Conservation (phyloP, 345 rosid species). For the Eucalyptus dawsonii region DNA sequence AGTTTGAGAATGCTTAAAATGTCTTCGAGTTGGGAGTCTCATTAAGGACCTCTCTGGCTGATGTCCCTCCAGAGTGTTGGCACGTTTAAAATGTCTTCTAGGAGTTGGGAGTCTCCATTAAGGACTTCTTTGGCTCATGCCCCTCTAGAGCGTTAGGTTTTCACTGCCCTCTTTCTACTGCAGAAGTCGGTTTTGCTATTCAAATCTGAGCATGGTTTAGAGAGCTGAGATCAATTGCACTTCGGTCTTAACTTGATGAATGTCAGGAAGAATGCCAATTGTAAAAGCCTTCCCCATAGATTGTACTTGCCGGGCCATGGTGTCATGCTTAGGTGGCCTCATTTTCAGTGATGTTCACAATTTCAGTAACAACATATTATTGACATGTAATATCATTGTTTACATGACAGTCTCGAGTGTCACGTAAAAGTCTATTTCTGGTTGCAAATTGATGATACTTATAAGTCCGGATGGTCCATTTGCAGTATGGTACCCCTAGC, state of each 20-base stretch:
- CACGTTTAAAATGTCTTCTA: neutral
- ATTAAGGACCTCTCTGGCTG: neutral
- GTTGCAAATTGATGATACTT: neutral
- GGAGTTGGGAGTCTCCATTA: neutral
- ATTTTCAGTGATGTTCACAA: neutral
- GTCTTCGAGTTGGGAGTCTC: neutral
- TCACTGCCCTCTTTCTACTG: neutral
- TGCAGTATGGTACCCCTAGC: neutral
- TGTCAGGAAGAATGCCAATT: neutral
- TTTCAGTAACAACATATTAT: neutral
- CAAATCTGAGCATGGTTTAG: neutral
- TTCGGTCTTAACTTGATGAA: neutral
- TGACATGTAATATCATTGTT: neutral
- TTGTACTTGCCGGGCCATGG: neutral
- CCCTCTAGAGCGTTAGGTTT: neutral
- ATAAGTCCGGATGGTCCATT: neutral
- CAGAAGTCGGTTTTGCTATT: neutral
- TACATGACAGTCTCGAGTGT: neutral
- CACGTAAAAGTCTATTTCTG: neutral
- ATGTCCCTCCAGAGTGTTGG: neutral
- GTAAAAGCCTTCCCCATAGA: neutral
- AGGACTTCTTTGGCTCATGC: neutral
- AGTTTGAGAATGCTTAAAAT: neutral
- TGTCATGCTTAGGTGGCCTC: neutral
- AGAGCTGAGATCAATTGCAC: neutral